These are phyloP conservation scores for Deuterostichococcus epilithicus DNA, from an alignment of 139 green algal genomes.

Conservation along the genomic window DNA sequence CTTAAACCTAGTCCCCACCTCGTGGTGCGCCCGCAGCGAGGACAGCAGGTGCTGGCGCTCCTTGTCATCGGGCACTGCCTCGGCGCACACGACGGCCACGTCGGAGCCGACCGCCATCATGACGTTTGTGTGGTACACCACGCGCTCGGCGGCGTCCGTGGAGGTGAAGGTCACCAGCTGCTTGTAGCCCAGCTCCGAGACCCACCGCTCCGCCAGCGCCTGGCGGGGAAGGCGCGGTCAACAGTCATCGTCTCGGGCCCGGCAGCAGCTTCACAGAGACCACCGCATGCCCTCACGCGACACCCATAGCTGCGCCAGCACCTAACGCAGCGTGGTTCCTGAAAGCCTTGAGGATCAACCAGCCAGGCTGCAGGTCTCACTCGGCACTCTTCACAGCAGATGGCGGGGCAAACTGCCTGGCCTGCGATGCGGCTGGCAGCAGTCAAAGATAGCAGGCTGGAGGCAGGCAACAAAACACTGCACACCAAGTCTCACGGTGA, in stretches of 20 bases:
- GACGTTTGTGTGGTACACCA: conserved; percentile 97
- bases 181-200: conserved; percentile 62
- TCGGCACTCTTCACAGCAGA: too few relatives aligned
- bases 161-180: conserved; percentile 70
- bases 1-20: conserved; percentile 1
- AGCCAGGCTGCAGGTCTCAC: too few relatives aligned
- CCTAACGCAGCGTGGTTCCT: too few relatives aligned
- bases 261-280: conserved; percentile 8
- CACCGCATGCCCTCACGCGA: conserved; percentile 14
- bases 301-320: conserved; percentile 64
- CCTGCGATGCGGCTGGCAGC: too few relatives aligned
- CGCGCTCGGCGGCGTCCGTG: conserved; percentile 43
- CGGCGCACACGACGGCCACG: conserved; percentile 87
- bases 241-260: too few relatives aligned
- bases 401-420: too few relatives aligned
- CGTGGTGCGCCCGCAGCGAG: conserved; percentile 45
- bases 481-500: too few relatives aligned
- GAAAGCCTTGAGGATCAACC: too few relatives aligned
- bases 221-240: too few relatives aligned
- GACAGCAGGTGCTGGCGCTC: conserved; percentile 67
- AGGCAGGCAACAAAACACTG: too few relatives aligned
- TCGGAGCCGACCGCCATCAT: conserved; percentile 91
- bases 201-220: conserved; percentile 31
- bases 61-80: conserved; percentile 62
- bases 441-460: too few relatives aligned